phyloP scores from a whole-genome alignment of 805 yeast species.

The Kodamaea leandrae region DNA sequence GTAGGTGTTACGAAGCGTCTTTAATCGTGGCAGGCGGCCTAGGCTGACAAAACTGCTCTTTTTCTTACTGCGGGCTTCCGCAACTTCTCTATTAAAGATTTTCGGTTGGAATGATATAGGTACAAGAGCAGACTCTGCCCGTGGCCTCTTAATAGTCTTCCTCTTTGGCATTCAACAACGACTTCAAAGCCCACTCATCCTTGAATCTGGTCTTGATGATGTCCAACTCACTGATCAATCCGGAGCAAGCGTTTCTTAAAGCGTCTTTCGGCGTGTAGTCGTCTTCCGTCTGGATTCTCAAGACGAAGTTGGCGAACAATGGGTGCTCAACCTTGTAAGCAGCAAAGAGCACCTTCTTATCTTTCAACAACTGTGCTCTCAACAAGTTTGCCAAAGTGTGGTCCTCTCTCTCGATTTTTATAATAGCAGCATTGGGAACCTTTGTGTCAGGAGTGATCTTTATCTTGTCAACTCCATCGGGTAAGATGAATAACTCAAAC shows the following conservation, averaged over 20 bases:
- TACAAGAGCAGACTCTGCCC: background rate
- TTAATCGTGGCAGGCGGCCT: no score
- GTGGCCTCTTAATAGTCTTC: slow-evolving; percentile 20
- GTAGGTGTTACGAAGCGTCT: no score
- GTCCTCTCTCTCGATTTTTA: slow-evolving; percentile 95
- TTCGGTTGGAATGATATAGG: background rate
- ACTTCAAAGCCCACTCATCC: slow-evolving; percentile 90
- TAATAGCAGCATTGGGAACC: slow-evolving; percentile 90
- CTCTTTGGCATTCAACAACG: slow-evolving; percentile 56
- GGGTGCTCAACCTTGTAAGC: slow-evolving; percentile 99
- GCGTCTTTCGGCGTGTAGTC: slow-evolving; percentile 92
- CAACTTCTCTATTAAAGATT: background rate
- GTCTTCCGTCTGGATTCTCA: slow-evolving; percentile 95
- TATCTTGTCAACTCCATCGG: slow-evolving; percentile 95
- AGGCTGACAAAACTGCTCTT: no score
- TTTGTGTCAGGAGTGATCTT: slow-evolving; percentile 90
- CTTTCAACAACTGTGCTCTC: slow-evolving; percentile 81
- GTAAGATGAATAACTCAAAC: slow-evolving; percentile 91
- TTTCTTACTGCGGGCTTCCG: no score
- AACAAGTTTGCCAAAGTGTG: slow-evolving; percentile 92
- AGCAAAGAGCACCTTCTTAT: slow-evolving; percentile 88
- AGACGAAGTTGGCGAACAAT: slow-evolving; percentile 87
- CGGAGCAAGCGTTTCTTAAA: slow-evolving; percentile 82
- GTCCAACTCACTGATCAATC: slow-evolving; percentile 76
- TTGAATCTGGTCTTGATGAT: slow-evolving; percentile 73